A percentile compares a stretch with the other conserved stretches of the same genome.
Conservation (phyloP, 352 stramenopile species). For the Phytophthora pistaciae region DNA sequence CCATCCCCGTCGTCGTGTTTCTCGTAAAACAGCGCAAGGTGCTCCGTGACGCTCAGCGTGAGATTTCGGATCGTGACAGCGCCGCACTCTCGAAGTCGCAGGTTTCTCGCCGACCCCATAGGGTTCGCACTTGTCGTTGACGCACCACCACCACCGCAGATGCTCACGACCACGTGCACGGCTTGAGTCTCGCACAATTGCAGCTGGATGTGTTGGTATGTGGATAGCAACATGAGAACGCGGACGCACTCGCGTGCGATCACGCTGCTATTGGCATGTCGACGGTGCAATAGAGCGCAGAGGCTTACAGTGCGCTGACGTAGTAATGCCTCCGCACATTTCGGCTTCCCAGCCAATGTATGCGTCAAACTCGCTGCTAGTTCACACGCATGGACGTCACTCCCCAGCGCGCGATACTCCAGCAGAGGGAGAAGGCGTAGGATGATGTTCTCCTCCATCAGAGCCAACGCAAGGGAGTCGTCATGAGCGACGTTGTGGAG, state of each 20-base stretch:
- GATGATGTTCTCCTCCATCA: conserved; percentile 65
- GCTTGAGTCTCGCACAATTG: conserved; percentile 66
- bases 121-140: conserved; percentile 3
- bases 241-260: conserved; percentile 59
- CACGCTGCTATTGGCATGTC: conserved; percentile 36
- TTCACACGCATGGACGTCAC: conserved; percentile 50
- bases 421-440: conserved; percentile 54
- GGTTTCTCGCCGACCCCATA: conserved; percentile 19
- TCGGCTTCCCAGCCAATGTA: conserved; percentile 59
- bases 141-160: conserved; percentile 36
- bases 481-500: conserved; percentile 75
- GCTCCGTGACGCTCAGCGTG: conserved; percentile 69
- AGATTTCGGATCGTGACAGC: conserved; percentile 74
- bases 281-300: conserved; percentile 60
- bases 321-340: conserved; percentile 56
- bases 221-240: conserved; percentile 71
- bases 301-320: conserved; percentile 63
- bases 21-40: conserved; percentile 65
- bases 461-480: conserved; percentile 58
- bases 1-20: conserved; percentile 19
- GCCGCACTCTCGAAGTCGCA: conserved; percentile 61
- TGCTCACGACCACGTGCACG: conserved; percentile 66
- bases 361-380: conserved; percentile 49
- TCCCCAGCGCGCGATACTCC: conserved; percentile 52
- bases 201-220: conserved; percentile 72